Base-by-base conservation (phyloP, 169 alveolate genomes). In the Cryptosporidium xiaoi region DNA sequence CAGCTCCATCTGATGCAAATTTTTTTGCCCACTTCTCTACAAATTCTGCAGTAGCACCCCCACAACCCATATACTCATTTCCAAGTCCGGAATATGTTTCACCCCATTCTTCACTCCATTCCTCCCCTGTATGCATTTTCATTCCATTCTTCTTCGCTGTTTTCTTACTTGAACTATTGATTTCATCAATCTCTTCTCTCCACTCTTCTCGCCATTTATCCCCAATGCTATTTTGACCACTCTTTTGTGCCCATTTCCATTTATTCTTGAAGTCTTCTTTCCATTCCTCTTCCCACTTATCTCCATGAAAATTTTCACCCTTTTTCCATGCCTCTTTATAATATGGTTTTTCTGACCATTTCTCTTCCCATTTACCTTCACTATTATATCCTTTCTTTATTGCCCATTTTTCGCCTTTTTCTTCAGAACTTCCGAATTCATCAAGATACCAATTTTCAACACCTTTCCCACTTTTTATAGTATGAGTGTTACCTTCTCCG, bases 271-370 rank as follows among this genome's bases (percentile, higher is more conserved):
- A 77, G 20, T 77, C 87, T 31, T 77, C 87, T 48, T 77, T 77
- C 87, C 87, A 77, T 24, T 77, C 87, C n/a, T 77, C 87, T 33
- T 77, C 87, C 87, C 87, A 77, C 24, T 44, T 77, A 60, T 77
- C 87, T 3, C 87, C 87, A 29, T 60, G 27, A 10, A 68, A 24
- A 62, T 77, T 77, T 27, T 77, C 87, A 6, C 87, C 87, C 44
- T 56, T 62, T 53, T 77, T 77, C 87, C 71, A 77, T 10, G 87
- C 87, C 29, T 77, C 87, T 60, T 77, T 77, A 60, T 77, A 77
- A 24, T 44, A 60, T 18, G 69, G 58, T 33, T 48, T 56, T 60
- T 77, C 87, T 2, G 71, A 60, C 87, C 87, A 77, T 46, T 44
- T 77, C 44, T 77, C 87, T 40, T 40, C 53, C 87, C 87, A 77